A percentile compares a stretch with the other conserved stretches of the same genome.
Evolutionary conservation across 164 flowering plant species (phyloP).

Genomic region (Warburgia ugandensis): DNA sequence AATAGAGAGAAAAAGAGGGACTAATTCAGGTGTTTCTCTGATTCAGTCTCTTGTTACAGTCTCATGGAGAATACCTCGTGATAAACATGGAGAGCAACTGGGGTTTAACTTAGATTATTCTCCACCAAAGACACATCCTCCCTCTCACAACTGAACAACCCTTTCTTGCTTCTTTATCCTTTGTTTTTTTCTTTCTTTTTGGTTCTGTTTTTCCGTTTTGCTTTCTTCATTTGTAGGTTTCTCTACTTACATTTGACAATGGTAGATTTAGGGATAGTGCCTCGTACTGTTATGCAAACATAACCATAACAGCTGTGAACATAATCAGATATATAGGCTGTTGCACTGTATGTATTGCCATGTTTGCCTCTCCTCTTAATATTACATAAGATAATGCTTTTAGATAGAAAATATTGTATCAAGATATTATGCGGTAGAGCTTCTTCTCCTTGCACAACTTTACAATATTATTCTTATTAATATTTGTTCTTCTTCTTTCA

Average conservation of each 20-base stretch:
- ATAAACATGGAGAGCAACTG: constrained; percentile 17
- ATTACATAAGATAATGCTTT: constrained; percentile 5
- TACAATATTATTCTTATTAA: neutral
- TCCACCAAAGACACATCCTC: constrained; percentile 66
- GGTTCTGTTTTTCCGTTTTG: neutral
- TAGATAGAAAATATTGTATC: neutral
- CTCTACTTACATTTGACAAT: constrained; percentile 3
- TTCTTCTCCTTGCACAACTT: neutral
- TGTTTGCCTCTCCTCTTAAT: constrained; percentile 5
- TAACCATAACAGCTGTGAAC: constrained; percentile 1
- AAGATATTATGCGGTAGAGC: neutral
- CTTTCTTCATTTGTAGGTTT: neutral
- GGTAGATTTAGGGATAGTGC: neutral
- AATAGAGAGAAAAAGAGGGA: constrained; percentile 2
- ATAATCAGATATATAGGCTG: constrained; percentile 1
- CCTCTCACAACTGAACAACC: constrained; percentile 46
- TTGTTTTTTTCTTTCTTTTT: neutral
- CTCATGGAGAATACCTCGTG: constrained; percentile 19
- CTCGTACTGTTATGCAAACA: constrained; percentile 1
- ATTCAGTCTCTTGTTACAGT: constrained; percentile 17
- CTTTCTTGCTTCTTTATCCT: neutral
- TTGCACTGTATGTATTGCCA: constrained; percentile 12
- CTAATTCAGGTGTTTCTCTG: constrained; percentile 17
- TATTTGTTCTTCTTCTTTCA: neutral
- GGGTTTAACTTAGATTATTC: constrained; percentile 42